Evolutionary conservation across 345 rosid species (phyloP).

Genomic region (Eucalyptus guilfoylei): DNA sequence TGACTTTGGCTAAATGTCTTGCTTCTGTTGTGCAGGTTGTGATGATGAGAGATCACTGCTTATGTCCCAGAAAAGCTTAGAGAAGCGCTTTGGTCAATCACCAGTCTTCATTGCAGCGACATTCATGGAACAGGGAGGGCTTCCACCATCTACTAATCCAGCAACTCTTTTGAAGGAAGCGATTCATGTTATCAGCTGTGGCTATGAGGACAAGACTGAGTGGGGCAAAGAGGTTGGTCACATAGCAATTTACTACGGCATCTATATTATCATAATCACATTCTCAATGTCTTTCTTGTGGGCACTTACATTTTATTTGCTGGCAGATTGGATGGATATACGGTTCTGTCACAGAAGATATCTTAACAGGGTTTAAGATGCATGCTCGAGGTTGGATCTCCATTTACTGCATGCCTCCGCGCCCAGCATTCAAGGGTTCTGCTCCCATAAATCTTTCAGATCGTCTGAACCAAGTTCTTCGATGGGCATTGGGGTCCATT

Average conservation of each 20-base stretch:
- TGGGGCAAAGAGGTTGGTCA: slow-evolving; percentile 31
- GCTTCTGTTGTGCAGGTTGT: slow-evolving; percentile 3
- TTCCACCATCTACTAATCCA: slow-evolving; percentile 21
- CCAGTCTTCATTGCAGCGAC: slow-evolving; percentile 28
- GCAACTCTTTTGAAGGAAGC: slow-evolving; percentile 28
- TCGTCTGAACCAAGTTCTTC: slow-evolving; percentile 32
- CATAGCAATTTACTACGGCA: not conserved
- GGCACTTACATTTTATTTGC: not conserved
- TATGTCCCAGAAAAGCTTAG: slow-evolving; percentile 29
- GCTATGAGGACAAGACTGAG: slow-evolving; percentile 35
- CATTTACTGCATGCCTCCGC: slow-evolving; percentile 28
- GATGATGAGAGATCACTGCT: slow-evolving; percentile 29
- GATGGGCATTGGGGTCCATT: slow-evolving; percentile 32
- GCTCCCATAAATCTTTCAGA: slow-evolving; percentile 34
- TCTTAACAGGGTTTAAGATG: slow-evolving; percentile 17
- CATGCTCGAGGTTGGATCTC: slow-evolving; percentile 33
- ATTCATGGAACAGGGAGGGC: slow-evolving; percentile 28
- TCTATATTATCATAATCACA: not conserved
- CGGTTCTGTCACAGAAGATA: slow-evolving; percentile 13
- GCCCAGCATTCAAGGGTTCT: slow-evolving; percentile 30
- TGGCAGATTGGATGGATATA: slow-evolving; percentile 17
- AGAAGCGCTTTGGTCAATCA: slow-evolving; percentile 31
- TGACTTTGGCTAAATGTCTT: not conserved
- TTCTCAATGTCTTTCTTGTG: not conserved
- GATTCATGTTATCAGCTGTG: slow-evolving; percentile 35